Evolutionary conservation across 2,329 filamentous ascomycete genomes (phyloP), one percentile per base, ranked within the genome.

Genomic region (Chaetomiaceae sp.): DNA sequence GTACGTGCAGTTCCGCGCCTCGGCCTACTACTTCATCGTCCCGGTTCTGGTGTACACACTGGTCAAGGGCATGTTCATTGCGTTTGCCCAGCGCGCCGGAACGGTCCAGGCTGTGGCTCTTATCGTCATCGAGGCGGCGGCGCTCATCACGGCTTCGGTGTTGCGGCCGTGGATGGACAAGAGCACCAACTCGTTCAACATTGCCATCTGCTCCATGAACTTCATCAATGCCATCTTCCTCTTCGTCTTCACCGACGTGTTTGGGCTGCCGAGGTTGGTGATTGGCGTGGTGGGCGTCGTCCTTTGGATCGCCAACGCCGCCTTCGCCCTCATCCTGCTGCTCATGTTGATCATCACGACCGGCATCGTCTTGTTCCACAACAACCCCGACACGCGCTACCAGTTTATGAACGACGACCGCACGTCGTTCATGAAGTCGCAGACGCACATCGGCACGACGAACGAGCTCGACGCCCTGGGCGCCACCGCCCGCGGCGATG

Each of bases 101-200:
- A 78, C 77, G 4, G 81, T 83, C 20, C 88, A 93, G 67, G 86
- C 87, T 7, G 77, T 95, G 55, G 86, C 84, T 10, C 73, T 93
- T 44, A 73, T 95, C 44, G 72, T 95, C 55, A 82, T 93, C 54
- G 89, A 95, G 68, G 82, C 82, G 4, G 78, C 70, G 43, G 82
- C 85, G 57, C 76, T 95, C 52, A 83, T 93, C 61, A 78, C 73
- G 37, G 82, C 87, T 48, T 85, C 82, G 61, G 82, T 91, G 43
- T 72, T 93, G 62, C 81, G 86, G 48, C 89, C 89, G n/a, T 95
- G 87, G 81, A 95, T 95, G 89, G 89, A 95, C 76, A 93, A 92
- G 81, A 90, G 88, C 73, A 93, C 88, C 54, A 95, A 95, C 67
- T 82, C 83, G 51, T 92, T 91, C 77, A 93, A 93, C 74, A 92